These are phyloP conservation scores for Penicillium bialowiezense DNA, from an alignment of 495 filamentous ascomycete species.

Conservation along the genomic window DNA sequence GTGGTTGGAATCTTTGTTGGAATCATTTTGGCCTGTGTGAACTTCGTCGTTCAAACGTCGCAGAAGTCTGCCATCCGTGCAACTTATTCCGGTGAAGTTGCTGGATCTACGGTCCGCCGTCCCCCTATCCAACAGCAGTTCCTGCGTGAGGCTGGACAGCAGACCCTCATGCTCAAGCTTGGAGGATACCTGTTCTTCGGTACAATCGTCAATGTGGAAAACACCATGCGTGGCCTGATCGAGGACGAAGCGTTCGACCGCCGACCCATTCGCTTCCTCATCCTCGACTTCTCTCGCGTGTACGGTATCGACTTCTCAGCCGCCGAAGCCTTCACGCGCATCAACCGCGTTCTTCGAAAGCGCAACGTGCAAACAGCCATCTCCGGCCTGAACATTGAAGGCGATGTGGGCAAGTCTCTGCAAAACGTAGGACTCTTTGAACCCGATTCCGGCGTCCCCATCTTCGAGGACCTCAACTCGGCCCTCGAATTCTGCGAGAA, in stretches of 20 bases:
- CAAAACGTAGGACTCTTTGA: constrained; percentile 77
- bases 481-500: constrained; percentile 95
- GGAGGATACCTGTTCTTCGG: constrained; percentile 95
- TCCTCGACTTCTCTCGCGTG: constrained; percentile 87
- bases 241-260: constrained; percentile 73
- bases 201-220: constrained; percentile 91
- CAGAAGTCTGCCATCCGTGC: constrained; percentile 82
- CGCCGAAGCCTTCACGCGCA: constrained; percentile 88
- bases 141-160: constrained; percentile 76
- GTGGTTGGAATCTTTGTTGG: constrained; percentile 90
- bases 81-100: constrained; percentile 79
- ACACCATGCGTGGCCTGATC: constrained; percentile 75
- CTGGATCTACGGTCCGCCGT: constrained; percentile 85
- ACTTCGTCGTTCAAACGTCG: constrained; percentile 86
- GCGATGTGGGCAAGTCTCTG: constrained; percentile 72
- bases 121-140: constrained; percentile 88
- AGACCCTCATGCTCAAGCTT: constrained; percentile 87
- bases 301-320: constrained; percentile 94
- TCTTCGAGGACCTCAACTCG: constrained; percentile 87
- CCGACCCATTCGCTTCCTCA: constrained; percentile 80
- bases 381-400: constrained; percentile 71
- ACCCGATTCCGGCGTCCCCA: constrained; percentile 61
- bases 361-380: constrained; percentile 76
- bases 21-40: constrained; percentile 87
- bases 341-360: constrained; percentile 73